Conservation (phyloP, 1,284 basidiomycete species). For the Sporisorium reilianum region DNA sequence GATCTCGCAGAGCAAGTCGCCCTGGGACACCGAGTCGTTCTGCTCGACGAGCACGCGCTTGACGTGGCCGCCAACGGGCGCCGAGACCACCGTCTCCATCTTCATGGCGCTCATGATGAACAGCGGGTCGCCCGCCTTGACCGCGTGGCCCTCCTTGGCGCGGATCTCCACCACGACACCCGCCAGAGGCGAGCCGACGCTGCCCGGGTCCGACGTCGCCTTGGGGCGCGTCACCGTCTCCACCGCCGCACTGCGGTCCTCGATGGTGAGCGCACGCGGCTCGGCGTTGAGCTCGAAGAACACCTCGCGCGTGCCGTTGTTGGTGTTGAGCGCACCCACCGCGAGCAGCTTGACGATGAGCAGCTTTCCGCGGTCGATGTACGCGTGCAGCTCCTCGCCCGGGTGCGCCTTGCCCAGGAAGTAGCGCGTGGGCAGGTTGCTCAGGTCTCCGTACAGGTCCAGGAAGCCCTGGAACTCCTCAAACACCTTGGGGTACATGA, state of each 20-base stretch:
- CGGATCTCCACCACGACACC: conserved; percentile 98
- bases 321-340: conserved; percentile 89
- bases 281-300: conserved; percentile 83
- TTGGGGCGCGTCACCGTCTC: conserved; percentile 91
- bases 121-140: conserved; percentile 96
- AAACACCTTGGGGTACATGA: conserved; percentile 96
- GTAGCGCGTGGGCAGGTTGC: conserved; percentile 87
- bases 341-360: conserved; percentile 96
- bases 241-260: conserved; percentile 95
- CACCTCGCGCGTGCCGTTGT: conserved; percentile 91
- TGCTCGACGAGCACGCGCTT: conserved; percentile 84
- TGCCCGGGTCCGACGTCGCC: conserved; percentile 91
- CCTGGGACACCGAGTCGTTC: conserved; percentile 86
- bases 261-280: conserved; percentile 74
- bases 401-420: conserved; percentile 92
- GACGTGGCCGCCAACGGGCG: conserved; percentile 93
- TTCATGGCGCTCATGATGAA: conserved; percentile 74
- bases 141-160: conserved; percentile 94
- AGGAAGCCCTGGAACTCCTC: conserved; percentile 96
- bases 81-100: conserved; percentile 90
- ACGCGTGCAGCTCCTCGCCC: conserved; percentile 95
- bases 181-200: conserved; percentile 83
- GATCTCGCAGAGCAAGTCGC: conserved; percentile 82
- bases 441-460: conserved; percentile 92
- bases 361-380: conserved; percentile 95